Evolutionary conservation across 208 protist species (phyloP).

Genomic region (Kentomonas sorsogonicus): DNA sequence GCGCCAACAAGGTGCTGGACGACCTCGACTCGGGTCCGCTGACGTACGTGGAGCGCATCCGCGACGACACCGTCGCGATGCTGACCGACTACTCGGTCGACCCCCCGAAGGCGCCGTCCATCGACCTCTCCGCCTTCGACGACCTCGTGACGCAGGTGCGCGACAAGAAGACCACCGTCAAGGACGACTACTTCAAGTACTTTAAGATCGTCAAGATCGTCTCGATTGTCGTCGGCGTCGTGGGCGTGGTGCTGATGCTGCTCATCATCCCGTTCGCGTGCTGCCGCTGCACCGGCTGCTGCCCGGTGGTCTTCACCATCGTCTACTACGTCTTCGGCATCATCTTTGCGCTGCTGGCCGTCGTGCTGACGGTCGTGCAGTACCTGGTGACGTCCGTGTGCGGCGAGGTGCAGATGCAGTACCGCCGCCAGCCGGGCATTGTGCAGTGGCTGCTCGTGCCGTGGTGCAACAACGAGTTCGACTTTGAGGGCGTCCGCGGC

Average conservation of each 20-base stretch:
- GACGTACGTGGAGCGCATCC: constrained; percentile 41
- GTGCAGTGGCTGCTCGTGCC: constrained; percentile 79
- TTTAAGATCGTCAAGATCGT: constrained; percentile 45
- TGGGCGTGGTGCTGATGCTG: constrained; percentile 53
- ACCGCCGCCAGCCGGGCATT: constrained; percentile 56
- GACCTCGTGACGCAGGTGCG: constrained; percentile 22
- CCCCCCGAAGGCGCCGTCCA: background rate
- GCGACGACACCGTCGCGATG: constrained; percentile 23
- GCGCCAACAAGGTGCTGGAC: constrained; percentile 21
- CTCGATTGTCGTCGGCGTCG: constrained; percentile 35
- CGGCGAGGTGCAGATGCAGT: constrained; percentile 59
- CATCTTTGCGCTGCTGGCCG: constrained; percentile 42
- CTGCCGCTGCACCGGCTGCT: constrained; percentile 40
- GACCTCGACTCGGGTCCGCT: constrained; percentile 27
- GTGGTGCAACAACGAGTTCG: constrained; percentile 44
- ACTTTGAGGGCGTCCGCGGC: constrained; percentile 26
- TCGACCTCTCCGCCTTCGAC: constrained; percentile 28
- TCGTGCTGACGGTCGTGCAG: constrained; percentile 52
- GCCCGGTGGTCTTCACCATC: constrained; percentile 27
- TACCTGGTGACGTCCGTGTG: constrained; percentile 36
- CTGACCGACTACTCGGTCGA: constrained; percentile 27
- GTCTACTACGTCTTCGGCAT: constrained; percentile 65
- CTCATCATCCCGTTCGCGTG: constrained; percentile 48
- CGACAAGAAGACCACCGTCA: constrained; percentile 20
- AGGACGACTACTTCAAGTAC: constrained; percentile 61